Conservation (phyloP, 2,329 filamentous ascomycete species). For the Verticillium dahliae region DNA sequence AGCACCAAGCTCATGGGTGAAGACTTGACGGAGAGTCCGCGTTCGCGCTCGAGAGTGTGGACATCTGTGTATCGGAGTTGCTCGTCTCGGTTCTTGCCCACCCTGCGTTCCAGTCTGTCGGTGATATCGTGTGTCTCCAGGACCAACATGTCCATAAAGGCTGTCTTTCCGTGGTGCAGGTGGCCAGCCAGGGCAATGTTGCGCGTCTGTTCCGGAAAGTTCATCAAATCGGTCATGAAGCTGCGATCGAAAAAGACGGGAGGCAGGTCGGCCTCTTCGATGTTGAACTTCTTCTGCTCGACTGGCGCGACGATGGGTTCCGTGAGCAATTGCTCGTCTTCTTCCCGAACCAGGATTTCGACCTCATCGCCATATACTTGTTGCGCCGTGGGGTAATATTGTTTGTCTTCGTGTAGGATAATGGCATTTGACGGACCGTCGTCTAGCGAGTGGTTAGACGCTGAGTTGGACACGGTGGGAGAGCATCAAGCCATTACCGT, state of each 20-base stretch:
- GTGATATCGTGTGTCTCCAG: slow-evolving; percentile 87
- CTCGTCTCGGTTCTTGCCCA: slow-evolving; percentile 76
- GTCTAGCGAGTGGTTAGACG: slow-evolving; percentile 7
- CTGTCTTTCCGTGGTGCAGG: slow-evolving; percentile 95
- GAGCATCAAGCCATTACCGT: slow-evolving; percentile 47
- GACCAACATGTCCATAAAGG: slow-evolving; percentile 97
- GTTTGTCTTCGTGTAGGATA: slow-evolving; percentile 97
- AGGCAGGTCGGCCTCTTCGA: slow-evolving; percentile 87
- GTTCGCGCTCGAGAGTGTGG: slow-evolving; percentile 79
- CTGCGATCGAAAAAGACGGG: slow-evolving; percentile 79
- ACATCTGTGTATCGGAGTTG: slow-evolving; percentile 93
- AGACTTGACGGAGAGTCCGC: slow-evolving; percentile 86
- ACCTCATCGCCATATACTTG: slow-evolving; percentile 94
- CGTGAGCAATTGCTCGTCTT: slow-evolving; percentile 87
- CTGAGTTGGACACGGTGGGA: background rate
- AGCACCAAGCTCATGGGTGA: slow-evolving; percentile 92
- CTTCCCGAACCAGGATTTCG: slow-evolving; percentile 92
- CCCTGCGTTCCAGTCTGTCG: slow-evolving; percentile 71
- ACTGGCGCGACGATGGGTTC: slow-evolving; percentile 92
- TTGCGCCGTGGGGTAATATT: slow-evolving; percentile 97
- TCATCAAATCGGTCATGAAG: slow-evolving; percentile 95
- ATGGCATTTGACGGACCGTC: slow-evolving; percentile 91
- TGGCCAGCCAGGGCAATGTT: slow-evolving; percentile 91
- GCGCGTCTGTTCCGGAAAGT: slow-evolving; percentile 87
- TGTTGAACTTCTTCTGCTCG: slow-evolving; percentile 90